Evolutionary conservation across 2,329 filamentous ascomycete genomes (phyloP).

Genomic region (Fusarium chlamydosporum): DNA sequence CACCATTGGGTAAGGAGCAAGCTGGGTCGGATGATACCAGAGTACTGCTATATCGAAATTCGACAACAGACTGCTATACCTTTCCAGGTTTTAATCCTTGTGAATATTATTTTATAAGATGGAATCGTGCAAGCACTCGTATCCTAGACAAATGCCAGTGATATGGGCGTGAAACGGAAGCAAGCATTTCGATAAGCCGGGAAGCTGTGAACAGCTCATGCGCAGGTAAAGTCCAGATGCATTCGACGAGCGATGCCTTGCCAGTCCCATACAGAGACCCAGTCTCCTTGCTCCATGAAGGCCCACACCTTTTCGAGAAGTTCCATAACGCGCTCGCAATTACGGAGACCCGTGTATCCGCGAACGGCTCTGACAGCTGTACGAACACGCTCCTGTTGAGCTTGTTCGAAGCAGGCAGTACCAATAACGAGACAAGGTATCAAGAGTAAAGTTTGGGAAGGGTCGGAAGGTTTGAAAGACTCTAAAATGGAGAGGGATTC

Average conservation of each 20-base stretch:
- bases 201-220: slow-evolving; percentile 51
- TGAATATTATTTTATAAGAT: slow-evolving; percentile 24
- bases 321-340: slow-evolving; percentile 67
- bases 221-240: slow-evolving; percentile 69
- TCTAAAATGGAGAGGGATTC: slow-evolving; percentile 69
- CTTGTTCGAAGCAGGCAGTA: slow-evolving; percentile 68
- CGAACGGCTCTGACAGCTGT: slow-evolving; percentile 65
- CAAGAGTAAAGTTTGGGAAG: slow-evolving; percentile 70
- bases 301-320: slow-evolving; percentile 72
- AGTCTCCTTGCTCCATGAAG: slow-evolving; percentile 71
- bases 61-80: slow-evolving; percentile 35
- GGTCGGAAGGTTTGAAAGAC: slow-evolving; percentile 69
- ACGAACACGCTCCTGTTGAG: slow-evolving; percentile 67
- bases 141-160: not conserved
- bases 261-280: slow-evolving; percentile 75
- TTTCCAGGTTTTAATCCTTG: slow-evolving; percentile 16
- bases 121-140: not conserved
- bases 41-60: not conserved
- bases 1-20: not conserved
- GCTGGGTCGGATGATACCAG: not conserved
- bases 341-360: slow-evolving; percentile 72
- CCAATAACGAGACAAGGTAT: slow-evolving; percentile 73
- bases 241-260: slow-evolving; percentile 68
- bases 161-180: slow-evolving; percentile 1
- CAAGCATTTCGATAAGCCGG: slow-evolving; percentile 24